Conservation (phyloP, 2,329 filamentous ascomycete genomes). For the Neofusicoccum laricinum region DNA sequence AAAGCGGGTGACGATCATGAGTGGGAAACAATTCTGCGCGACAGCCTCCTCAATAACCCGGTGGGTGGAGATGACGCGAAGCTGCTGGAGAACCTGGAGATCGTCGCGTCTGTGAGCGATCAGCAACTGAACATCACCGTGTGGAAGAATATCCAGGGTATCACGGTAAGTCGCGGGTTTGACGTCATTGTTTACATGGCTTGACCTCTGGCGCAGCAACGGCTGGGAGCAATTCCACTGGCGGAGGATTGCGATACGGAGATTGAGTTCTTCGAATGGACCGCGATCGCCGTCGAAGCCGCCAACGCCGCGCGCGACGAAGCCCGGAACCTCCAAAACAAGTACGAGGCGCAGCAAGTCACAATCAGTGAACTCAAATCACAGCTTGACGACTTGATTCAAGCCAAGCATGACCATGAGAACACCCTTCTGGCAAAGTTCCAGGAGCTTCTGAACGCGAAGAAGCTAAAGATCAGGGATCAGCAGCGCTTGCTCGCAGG, state of each 20-base stretch:
- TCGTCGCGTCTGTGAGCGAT: conserved; percentile 55
- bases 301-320: conserved; percentile 46
- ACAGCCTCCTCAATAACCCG: conserved; percentile 50
- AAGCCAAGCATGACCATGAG: conserved; percentile 66
- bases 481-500: conserved; percentile 62
- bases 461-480: conserved; percentile 75
- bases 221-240: conserved; percentile 63
- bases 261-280: conserved; percentile 70
- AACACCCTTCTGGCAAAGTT: conserved; percentile 67
- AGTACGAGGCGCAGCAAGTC: conserved; percentile 50
- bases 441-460: conserved; percentile 68
- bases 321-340: conserved; percentile 42
- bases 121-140: conserved; percentile 60
- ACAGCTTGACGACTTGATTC: conserved; percentile 65
- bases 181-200: conserved; percentile 17
- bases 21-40: conserved; percentile 62
- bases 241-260: conserved; percentile 55
- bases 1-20: conserved; percentile 48
- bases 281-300: conserved; percentile 54
- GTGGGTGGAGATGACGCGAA: conserved; percentile 39
- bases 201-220: conserved; percentile 52
- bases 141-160: conserved; percentile 60
- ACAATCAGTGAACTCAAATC: conserved; percentile 57
- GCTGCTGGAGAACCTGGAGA: conserved; percentile 54
- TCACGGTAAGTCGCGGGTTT: conserved; percentile 54